Base-by-base conservation (phyloP, 2,329 filamentous ascomycete species). In the Scytalidium lignicola region DNA sequence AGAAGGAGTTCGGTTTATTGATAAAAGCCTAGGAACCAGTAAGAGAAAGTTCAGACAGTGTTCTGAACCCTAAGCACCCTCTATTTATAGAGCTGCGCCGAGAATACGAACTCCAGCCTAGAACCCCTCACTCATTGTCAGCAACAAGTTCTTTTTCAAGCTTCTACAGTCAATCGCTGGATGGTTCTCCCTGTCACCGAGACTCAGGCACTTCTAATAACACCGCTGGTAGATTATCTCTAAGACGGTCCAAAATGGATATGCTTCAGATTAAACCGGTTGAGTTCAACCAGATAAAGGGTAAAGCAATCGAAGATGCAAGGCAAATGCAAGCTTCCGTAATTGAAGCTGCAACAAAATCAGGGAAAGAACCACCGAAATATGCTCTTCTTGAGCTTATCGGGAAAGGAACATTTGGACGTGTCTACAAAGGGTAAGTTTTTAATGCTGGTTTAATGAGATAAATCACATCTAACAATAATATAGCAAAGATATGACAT, bases 371-470 rank as follows among this genome's bases (percentile, higher is more conserved):
- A 21, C 72, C 78, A 3, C 86, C 85, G 1, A 76, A 75, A 13
- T 89, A 88, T 57, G 75, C 76, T n/a, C 80, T 90, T 29, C 73
- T 78, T 12, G 85, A 89, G 65, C 72, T 89, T 48, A 88, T 88
- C 56, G 86, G 86, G 49, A 89, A 89, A 63, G 86, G 86, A 41
- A 82, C 80, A 52, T 89, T 85, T 62, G 86, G 86, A 2, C 78
- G 85, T 29, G 86, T 90, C 15, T 90, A 87, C 68, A 88, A 86
- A 65, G 83, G 55, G 63, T 64, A 58, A 53, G 56, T 57, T n/a
- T 50, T n/a, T n/a, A n/a, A 15, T 9, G 18, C 8, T 2, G 12
- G 10, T 40, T 28, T 37, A 21, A 19, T 3, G 15, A 37, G n/a
- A 9, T 5, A 15, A 4, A 15, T 13, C 22, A 23, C 20, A 39